phyloP scores from a whole-genome alignment of 2,329 filamentous ascomycete genomes.

The Colletotrichum lini region DNA sequence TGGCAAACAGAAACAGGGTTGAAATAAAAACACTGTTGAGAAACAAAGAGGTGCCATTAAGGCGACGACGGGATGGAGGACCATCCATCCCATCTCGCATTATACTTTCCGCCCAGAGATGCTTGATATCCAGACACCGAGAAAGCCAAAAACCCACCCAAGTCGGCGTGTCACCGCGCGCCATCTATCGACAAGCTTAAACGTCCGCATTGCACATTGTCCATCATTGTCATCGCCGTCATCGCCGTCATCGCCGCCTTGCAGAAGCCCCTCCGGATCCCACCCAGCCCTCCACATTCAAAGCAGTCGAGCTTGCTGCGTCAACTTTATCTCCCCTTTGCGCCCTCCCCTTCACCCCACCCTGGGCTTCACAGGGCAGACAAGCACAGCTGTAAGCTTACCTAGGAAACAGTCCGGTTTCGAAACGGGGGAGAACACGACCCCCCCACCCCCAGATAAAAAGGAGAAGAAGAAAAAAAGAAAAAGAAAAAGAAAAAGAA shows the following conservation, averaged over 20 bases:
- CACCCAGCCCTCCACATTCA: neutral
- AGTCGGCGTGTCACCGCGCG: neutral
- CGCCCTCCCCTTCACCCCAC: too few species aligned
- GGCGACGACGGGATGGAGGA: neutral
- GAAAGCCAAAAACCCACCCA: too few species aligned
- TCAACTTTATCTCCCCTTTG: too few species aligned
- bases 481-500: neutral
- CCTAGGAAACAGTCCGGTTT: neutral
- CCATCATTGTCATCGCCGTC: neutral
- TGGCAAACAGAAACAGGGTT: too few species aligned
- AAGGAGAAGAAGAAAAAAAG: too few species aligned
- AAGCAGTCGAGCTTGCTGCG: neutral
- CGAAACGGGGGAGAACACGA: neutral
- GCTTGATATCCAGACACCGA: neutral
- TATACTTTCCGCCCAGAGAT: constrained; percentile 24
- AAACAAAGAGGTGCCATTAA: neutral
- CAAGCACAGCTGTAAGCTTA: neutral
- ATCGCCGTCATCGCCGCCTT: neutral
- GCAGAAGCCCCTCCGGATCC: neutral
- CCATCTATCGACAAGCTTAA: neutral
- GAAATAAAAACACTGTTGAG: neutral
- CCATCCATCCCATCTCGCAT: constrained; percentile 26
- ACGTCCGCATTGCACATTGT: neutral
- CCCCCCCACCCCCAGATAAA: too few species aligned
- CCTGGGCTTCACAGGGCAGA: neutral